A percentile compares a stretch with the other conserved stretches of the same genome.
Evolutionary conservation across 306 rosid species (phyloP).

Genomic region (Cercis canadensis): DNA sequence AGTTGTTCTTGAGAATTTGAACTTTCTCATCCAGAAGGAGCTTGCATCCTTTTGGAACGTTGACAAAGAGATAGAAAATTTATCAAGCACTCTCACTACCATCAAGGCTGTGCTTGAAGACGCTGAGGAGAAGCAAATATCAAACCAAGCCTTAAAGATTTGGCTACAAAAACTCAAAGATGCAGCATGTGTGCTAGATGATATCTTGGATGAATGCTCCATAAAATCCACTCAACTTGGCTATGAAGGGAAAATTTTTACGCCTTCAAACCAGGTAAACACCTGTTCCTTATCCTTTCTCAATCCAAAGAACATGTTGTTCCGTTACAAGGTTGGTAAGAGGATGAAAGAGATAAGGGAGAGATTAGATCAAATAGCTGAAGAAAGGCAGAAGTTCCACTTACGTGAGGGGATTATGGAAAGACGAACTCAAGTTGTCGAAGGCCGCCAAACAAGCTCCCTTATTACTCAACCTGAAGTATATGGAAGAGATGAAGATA

Average conservation of each 20-base stretch:
- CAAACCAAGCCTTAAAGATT: not conserved
- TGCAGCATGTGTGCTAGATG: constrained; percentile 23
- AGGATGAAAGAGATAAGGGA: constrained; percentile 15
- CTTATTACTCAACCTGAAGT: not conserved
- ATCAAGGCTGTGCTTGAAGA: constrained; percentile 41
- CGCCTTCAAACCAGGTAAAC: too few relatives aligned
- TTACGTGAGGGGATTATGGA: not conserved
- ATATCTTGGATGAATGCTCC: constrained; percentile 36
- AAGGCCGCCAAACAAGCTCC: constrained; percentile 31
- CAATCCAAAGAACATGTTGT: constrained; percentile 16
- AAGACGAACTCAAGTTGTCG: not conserved
- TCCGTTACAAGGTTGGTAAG: constrained; percentile 6
- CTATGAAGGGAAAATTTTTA: not conserved
- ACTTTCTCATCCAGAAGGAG: not conserved
- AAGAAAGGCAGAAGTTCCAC: constrained; percentile 3
- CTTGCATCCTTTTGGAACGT: not conserved
- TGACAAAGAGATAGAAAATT: constrained; percentile 10
- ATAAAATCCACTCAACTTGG: not conserved
- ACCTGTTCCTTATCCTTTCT: constrained; percentile 23
- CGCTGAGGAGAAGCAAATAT: constrained; percentile 38
- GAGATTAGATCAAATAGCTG: constrained; percentile 26
- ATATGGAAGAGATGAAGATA: constrained; percentile 39
- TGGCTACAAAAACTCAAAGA: constrained; percentile 36
- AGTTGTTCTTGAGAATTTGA: constrained; percentile 14
- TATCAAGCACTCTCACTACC: constrained; percentile 7